Evolutionary conservation across 768 basidiomycete species (phyloP), one percentile per base, ranked within the genome.

Genomic region (Lentinus tigrinus): DNA sequence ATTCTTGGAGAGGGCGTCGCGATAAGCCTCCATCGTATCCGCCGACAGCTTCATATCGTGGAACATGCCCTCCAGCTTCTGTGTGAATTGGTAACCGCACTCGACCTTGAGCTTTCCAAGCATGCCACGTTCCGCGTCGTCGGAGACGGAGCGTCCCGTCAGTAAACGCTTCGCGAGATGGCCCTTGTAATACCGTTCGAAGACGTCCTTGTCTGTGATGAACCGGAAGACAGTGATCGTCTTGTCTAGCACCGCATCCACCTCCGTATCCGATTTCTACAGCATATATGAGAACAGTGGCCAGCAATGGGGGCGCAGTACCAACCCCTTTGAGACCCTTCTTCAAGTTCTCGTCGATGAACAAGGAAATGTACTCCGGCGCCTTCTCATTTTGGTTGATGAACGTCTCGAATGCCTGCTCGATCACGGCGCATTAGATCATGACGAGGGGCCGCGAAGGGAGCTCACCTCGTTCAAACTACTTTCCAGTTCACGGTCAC

Each of bases 1-100:
- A 28, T 57, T 82, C 62, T 79, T 82, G 46, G 78, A 77, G 26
- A 94, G 72, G 69, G 83, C 75, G 10, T 75, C 75, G 42, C 82
- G 82, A 70, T 94, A 99, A 4, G 82, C 84, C 36, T 81, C 77
- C 81, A 89, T 90, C 16, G 85, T 86, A 55, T 99, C 97, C 19
- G 77, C 73, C 5, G 93, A 96, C 27, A 95, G 71, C 66, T 86
- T 91, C 86, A 99, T 95, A 69, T 98, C 96, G 63, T 93, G 82
- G 83, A 99, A 97, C 96, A 99, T 99, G 57, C 95, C 95, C 72
- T 99, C 95, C 67, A 98, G 78, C 71, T 95, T 95, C 74, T 96
- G 93, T 1, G 97, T 98, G 73, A 98, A 99, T 69, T 96, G 93
- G 65, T 88, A 89, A 7, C 96, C 96, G 67, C 91, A 95, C 74